Evolutionary conservation across 768 basidiomycete genomes (phyloP).

Genomic region (Leccinum longicurvipes): DNA sequence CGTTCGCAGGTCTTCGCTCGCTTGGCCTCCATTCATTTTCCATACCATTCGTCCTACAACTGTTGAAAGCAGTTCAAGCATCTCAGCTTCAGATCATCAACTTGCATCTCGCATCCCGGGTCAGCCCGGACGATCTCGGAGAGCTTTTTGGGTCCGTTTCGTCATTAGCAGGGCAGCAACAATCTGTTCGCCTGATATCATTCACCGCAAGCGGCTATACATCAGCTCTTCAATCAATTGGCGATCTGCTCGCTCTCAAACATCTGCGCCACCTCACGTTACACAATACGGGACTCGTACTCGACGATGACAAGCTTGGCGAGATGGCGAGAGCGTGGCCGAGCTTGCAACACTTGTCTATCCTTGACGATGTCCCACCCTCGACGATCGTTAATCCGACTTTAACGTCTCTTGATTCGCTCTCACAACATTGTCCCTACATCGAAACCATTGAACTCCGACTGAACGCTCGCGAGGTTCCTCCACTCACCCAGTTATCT

Average conservation of each 20-base stretch:
- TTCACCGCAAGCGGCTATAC: conserved; percentile 12
- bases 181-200: conserved; percentile 7
- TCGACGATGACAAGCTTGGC: conserved; percentile 11
- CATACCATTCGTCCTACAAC: background rate
- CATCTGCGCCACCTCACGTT: conserved; percentile 14
- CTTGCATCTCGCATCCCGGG: conserved; percentile 12
- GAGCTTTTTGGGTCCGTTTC: conserved; percentile 5
- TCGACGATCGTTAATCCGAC: conserved; percentile 6
- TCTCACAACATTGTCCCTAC: conserved; percentile 16
- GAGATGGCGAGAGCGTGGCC: conserved; percentile 21
- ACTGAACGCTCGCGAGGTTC: conserved; percentile 19
- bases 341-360: conserved; percentile 13
- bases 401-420: conserved; percentile 7
- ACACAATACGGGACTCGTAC: conserved; percentile 9
- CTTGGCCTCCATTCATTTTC: conserved; percentile 17
- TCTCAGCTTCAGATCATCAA: conserved; percentile 15
- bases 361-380: conserved; percentile 13
- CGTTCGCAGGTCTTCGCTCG: conserved; percentile 9
- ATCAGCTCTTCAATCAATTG: conserved; percentile 10
- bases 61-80: conserved; percentile 7
- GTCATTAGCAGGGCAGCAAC: conserved; percentile 8
- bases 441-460: conserved; percentile 15
- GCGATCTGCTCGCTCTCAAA: conserved; percentile 2
- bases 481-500: background rate
- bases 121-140: conserved; percentile 4